A percentile compares a stretch with the other conserved stretches of the same genome.
These are phyloP conservation scores for Wickerhamomyces tratensis DNA, from an alignment of 805 yeast species.

Conservation along the genomic window DNA sequence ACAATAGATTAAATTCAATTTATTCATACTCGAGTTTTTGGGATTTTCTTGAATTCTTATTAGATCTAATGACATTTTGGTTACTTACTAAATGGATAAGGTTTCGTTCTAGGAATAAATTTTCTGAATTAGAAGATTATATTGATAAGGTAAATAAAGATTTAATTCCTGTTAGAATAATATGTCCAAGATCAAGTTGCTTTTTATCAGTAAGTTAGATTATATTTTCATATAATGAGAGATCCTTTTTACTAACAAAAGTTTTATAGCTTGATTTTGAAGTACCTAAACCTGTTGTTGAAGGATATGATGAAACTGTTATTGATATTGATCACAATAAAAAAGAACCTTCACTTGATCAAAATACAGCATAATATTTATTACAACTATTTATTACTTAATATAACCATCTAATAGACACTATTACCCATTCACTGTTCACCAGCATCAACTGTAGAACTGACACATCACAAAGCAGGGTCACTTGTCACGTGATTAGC, in stretches of 20 bases:
- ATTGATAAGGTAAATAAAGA: conserved; percentile 23
- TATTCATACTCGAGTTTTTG: conserved; percentile 28
- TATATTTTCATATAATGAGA: too few relatives aligned
- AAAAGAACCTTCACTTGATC: too few relatives aligned
- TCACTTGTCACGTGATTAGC: too few relatives aligned
- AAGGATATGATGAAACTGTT: background rate
- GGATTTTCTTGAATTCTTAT: conserved; percentile 26
- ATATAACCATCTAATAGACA: too few relatives aligned
- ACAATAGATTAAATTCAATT: conserved; percentile 29
- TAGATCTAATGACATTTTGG: conserved; percentile 32
- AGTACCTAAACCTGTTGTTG: conserved; percentile 31
- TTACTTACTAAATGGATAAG: conserved; percentile 28
- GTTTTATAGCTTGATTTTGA: conserved; percentile 35
- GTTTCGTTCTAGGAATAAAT: conserved; percentile 13
- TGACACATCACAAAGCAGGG: too few relatives aligned
- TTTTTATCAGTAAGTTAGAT: conserved; percentile 36
- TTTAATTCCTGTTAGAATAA: conserved; percentile 24
- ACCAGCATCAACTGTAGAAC: too few relatives aligned
- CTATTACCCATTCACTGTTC: too few relatives aligned
- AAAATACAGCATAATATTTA: too few relatives aligned
- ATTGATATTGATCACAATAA: background rate
- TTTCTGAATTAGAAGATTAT: conserved; percentile 32
- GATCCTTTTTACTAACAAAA: conserved; percentile 9
- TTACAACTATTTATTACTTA: too few relatives aligned
- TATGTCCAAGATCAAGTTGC: conserved; percentile 44